Evolutionary conservation across 768 basidiomycete genomes (phyloP).

Genomic region (Lactifluus rugatus): DNA sequence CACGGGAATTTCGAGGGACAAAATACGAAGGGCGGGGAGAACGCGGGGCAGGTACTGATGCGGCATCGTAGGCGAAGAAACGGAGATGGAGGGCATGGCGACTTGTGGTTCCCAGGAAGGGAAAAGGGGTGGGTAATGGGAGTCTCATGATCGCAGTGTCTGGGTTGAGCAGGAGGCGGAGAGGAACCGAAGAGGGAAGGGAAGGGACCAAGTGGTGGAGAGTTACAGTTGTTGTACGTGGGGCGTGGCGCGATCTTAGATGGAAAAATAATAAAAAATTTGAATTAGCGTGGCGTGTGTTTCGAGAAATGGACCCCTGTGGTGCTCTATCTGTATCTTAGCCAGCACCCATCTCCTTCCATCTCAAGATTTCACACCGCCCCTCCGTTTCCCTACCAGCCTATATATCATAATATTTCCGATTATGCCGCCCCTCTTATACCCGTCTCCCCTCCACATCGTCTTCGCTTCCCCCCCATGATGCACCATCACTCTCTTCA

Average conservation of each 20-base stretch:
- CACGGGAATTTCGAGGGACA: slow-evolving; percentile 55
- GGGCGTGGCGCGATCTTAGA: background rate
- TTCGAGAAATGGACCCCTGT: slow-evolving; percentile 7
- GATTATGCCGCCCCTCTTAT: slow-evolving; percentile 19
- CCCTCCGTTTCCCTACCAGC: slow-evolving; percentile 16
- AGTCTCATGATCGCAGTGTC: background rate
- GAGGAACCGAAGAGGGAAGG: background rate
- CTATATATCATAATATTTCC: slow-evolving; percentile 14
- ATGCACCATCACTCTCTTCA: slow-evolving; percentile 20
- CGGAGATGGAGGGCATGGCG: background rate
- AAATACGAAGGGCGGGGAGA: slow-evolving; percentile 35
- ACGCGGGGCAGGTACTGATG: background rate
- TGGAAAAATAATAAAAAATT: background rate
- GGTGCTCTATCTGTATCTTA: too few species aligned
- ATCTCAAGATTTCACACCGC: slow-evolving; percentile 18
- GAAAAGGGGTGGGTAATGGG: background rate
- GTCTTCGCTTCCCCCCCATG: slow-evolving; percentile 9
- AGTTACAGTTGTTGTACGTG: too few species aligned
- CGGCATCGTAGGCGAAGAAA: slow-evolving; percentile 8
- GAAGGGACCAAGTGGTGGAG: too few species aligned
- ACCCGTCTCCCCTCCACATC: slow-evolving; percentile 16
- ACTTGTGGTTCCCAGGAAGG: background rate
- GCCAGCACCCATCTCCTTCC: slow-evolving; percentile 12
- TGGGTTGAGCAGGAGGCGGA: background rate
- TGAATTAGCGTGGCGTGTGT: slow-evolving; percentile 8